phyloP scores from a whole-genome alignment of 768 basidiomycete genomes.

The Mycena indigotica region DNA sequence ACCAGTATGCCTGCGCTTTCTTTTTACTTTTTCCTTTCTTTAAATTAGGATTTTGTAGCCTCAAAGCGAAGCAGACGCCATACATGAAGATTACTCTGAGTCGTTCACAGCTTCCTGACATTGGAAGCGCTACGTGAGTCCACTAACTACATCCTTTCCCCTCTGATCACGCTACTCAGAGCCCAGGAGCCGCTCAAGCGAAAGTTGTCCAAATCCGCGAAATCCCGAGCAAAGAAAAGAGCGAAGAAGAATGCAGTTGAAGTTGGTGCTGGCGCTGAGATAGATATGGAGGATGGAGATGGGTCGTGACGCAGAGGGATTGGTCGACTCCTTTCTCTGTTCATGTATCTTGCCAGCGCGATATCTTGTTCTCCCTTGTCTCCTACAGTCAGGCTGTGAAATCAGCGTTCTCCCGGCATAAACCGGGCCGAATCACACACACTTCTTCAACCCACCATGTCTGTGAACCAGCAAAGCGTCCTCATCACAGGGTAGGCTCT shows the following conservation, averaged over 20 bases:
- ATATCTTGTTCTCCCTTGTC: too few relatives aligned
- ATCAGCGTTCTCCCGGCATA: too few relatives aligned
- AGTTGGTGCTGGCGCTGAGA: neutral
- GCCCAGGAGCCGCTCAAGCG: constrained; percentile 56
- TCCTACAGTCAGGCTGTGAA: too few relatives aligned
- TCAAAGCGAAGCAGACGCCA: constrained; percentile 57
- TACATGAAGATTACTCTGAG: constrained; percentile 75
- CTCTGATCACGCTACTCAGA: neutral
- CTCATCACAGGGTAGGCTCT: neutral
- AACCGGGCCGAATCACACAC: too few relatives aligned
- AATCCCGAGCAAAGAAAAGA: constrained; percentile 46
- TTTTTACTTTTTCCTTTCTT: constrained; percentile 1
- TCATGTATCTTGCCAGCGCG: too few relatives aligned
- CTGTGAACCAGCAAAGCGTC: neutral
- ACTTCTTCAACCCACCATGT: neutral
- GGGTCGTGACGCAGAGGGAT: too few relatives aligned
- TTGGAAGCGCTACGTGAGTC: constrained; percentile 56
- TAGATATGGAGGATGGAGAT: neutral
- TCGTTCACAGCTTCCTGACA: constrained; percentile 41
- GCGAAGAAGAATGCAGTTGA: constrained; percentile 25
- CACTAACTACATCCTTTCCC: neutral
- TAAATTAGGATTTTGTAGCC: constrained; percentile 35
- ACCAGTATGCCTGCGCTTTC: constrained; percentile 58
- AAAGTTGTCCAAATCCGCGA: constrained; percentile 59
- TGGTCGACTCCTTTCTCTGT: too few relatives aligned